Evolutionary conservation across 192 early-diverging fungal genomes (phyloP).

Genomic region (Coemansia guatemalensis): DNA sequence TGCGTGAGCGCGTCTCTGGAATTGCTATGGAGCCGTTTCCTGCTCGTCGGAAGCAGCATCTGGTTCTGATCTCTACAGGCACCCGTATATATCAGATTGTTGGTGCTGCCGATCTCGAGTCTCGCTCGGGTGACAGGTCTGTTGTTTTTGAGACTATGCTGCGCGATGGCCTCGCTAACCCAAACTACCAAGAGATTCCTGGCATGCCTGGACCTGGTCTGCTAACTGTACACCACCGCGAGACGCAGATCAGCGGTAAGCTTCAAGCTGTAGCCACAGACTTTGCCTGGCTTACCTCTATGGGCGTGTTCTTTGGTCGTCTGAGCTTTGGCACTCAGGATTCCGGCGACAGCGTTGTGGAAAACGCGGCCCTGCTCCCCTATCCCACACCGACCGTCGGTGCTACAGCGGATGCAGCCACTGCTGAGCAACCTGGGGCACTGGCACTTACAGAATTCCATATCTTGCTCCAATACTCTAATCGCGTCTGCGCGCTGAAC

Average conservation of each 20-base stretch:
- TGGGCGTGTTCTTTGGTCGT: conserved; percentile 86
- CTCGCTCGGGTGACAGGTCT: conserved; percentile 49
- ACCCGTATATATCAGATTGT: conserved; percentile 92
- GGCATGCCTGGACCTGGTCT: conserved; percentile 45
- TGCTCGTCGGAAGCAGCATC: conserved; percentile 66
- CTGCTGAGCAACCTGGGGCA: conserved; percentile 65
- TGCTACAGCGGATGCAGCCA: conserved; percentile 6
- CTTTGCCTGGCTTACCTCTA: conserved; percentile 90
- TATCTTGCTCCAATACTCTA: conserved; percentile 79
- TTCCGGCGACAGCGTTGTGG: conserved; percentile 76
- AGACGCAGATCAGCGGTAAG: conserved; percentile 9
- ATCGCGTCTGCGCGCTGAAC: conserved; percentile 74
- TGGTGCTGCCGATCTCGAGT: conserved; percentile 58
- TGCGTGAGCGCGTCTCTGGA: conserved; percentile 73
- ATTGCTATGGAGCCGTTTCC: conserved; percentile 83
- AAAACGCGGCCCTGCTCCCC: conserved; percentile 79
- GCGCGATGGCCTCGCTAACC: conserved; percentile 62
- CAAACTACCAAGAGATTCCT: conserved; percentile 66
- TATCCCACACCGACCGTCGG: conserved; percentile 58
- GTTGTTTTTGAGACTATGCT: conserved; percentile 82
- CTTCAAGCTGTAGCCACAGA: conserved; percentile 43
- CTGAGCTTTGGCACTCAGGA: conserved; percentile 75
- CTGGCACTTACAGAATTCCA: conserved; percentile 89
- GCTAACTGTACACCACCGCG: conserved; percentile 39
- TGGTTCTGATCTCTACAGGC: conserved; percentile 79